Evolutionary conservation across 2,329 filamentous ascomycete species (phyloP), one percentile per base, ranked within the genome.

Genomic region (Ophiostoma pallidulum): DNA sequence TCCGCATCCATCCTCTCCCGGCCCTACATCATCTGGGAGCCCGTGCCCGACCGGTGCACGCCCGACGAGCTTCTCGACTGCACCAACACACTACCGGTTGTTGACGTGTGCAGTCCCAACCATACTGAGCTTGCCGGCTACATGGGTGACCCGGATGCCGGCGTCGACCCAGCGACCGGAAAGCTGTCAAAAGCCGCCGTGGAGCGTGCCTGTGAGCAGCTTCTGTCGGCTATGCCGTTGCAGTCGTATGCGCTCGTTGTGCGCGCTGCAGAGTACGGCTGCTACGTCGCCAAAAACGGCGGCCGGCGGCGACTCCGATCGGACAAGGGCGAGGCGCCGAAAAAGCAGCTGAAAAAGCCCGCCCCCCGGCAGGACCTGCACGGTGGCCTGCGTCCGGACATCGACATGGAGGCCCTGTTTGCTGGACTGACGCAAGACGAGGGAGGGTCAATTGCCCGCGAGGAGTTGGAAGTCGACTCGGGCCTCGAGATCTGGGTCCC

Each of bases 1-100:
- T 14, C 39, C 1, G 26, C 36, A 6, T 32, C 22, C 16, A 29
- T 47, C 16, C 29, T 47, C 5, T 14, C 48, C 3, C 75, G 76
- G 41, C 86, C 90, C 1, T 65, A 89, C 7, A 87, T 96, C 62
- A 78, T 97, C 45, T 98, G 91, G 91, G 92, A 98, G 62, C 92
- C 92, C 1, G 86, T 96, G 1, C 92, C 92, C 2, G 88, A 96
- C 64, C 74, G 87, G 1, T 96, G 90, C 63, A 82, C 77, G 0
- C 81, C 87, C 0, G 78, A 80, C 36, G 74, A 83, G 60, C 66
- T 82, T 24, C 68, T 82, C 10, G 80, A 80, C 58, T 78, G 74
- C 61, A 82, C 78, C 42, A 81, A 82, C 54, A 74, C 74, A 10
- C 67, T 82, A 12, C 75, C 76, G 0, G 64, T 80, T 14, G 69